A percentile compares a stretch with the other conserved stretches of the same genome.
These are phyloP conservation scores for Tardiomyces depauwii DNA, from an alignment of 1,139 yeast species.

Conservation along the genomic window DNA sequence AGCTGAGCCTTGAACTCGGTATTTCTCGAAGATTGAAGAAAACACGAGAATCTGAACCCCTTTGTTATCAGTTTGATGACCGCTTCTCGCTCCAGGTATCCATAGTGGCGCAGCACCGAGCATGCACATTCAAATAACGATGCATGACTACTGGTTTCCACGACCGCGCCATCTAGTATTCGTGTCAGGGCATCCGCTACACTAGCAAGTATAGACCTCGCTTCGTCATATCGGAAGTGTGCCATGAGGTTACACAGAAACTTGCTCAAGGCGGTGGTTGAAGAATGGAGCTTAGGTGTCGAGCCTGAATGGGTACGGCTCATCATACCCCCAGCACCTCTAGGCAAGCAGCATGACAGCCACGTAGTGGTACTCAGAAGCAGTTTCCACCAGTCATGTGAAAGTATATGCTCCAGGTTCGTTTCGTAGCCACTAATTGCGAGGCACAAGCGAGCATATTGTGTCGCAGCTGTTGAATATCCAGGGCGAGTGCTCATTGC, in stretches of 20 bases:
- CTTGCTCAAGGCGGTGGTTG: not conserved
- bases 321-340: not conserved
- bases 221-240: not conserved
- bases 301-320: not conserved
- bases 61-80: not conserved
- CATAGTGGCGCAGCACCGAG: not conserved
- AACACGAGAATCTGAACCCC: not conserved
- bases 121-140: not conserved
- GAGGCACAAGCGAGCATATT: not conserved
- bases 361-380: not conserved
- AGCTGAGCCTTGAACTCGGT: not conserved
- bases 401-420: not conserved
- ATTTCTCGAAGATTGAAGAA: not conserved
- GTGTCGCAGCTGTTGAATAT: not conserved
- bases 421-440: not conserved
- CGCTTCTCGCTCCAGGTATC: not conserved
- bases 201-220: not conserved
- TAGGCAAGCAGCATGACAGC: not conserved
- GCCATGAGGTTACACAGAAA: not conserved
- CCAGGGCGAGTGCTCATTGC: not conserved
- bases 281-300: not conserved
- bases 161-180: not conserved
- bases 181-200: not conserved
- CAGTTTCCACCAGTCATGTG: not conserved
- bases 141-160: not conserved